These are phyloP conservation scores for Kodamaea derodonti DNA, from an alignment of 1,139 yeast genomes.

Conservation along the genomic window DNA sequence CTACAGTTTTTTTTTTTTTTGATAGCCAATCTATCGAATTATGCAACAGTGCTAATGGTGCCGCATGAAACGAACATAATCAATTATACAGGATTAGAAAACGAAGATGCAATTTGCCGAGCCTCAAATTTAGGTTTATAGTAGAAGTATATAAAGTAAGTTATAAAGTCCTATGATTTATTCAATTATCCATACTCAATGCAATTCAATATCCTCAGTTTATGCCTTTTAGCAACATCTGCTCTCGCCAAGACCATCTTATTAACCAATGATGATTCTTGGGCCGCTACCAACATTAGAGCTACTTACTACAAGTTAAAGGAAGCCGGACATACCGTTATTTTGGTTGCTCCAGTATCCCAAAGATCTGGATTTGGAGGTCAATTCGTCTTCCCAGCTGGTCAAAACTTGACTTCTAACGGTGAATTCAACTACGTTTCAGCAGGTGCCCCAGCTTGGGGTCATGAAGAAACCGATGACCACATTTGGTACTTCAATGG, in stretches of 20 bases:
- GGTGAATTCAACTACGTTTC: slow-evolving; percentile 42
- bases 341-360: slow-evolving; percentile 53
- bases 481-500: slow-evolving; percentile 50
- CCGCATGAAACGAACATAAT: too few relatives aligned
- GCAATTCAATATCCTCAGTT: slow-evolving; percentile 12
- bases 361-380: slow-evolving; percentile 63
- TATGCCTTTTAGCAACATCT: slow-evolving; percentile 11
- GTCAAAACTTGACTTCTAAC: slow-evolving; percentile 35
- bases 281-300: slow-evolving; percentile 58
- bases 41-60: too few relatives aligned
- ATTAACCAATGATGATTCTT: slow-evolving; percentile 58
- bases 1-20: too few relatives aligned
- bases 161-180: not conserved
- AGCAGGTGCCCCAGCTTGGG: slow-evolving; percentile 46
- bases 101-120: not conserved
- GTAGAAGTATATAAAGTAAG: not conserved
- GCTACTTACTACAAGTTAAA: slow-evolving; percentile 54
- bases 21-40: too few relatives aligned
- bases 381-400: slow-evolving; percentile 43
- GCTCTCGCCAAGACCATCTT: slow-evolving; percentile 43
- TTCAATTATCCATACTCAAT: slow-evolving; percentile 4
- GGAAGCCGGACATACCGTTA: slow-evolving; percentile 52
- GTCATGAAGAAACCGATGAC: slow-evolving; percentile 39
- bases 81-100: too few relatives aligned
- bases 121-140: not conserved